A percentile compares a stretch with the other conserved stretches of the same genome.
These are phyloP conservation scores for Alternaria rosae DNA, from an alignment of 2,329 filamentous ascomycete species.

Conservation along the genomic window DNA sequence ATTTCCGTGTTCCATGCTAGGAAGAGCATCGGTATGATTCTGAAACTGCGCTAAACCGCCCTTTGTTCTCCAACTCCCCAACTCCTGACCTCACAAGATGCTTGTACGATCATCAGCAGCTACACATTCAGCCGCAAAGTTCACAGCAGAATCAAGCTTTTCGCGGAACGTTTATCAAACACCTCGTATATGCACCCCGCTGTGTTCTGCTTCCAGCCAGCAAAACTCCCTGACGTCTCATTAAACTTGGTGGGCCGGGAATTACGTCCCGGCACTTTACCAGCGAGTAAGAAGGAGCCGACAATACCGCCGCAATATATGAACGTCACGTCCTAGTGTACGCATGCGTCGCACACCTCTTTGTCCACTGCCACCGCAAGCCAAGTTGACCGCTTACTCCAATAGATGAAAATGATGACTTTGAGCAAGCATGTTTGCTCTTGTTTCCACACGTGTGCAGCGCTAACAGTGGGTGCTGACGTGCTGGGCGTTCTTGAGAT, in stretches of 20 bases:
- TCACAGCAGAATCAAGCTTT: background rate
- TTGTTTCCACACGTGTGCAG: background rate
- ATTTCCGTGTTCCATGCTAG: background rate
- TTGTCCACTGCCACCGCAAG: background rate
- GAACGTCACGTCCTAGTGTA: slow-evolving; percentile 4
- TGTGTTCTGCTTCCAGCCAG: background rate
- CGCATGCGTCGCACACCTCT: background rate
- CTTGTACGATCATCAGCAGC: background rate
- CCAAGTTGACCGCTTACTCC: background rate
- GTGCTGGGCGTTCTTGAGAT: background rate
- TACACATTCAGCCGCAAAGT: background rate
- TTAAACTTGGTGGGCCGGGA: background rate
- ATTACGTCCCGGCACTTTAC: background rate
- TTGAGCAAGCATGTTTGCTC: background rate
- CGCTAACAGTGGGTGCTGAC: background rate
- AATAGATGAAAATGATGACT: background rate
- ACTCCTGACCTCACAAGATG: background rate
- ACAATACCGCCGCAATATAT: slow-evolving; percentile 13
- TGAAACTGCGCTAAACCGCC: slow-evolving; percentile 11
- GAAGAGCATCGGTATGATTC: slow-evolving; percentile 7
- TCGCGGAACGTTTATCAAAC: slow-evolving; percentile 7
- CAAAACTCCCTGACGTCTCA: slow-evolving; percentile 3
- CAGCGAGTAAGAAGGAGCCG: slow-evolving; percentile 4
- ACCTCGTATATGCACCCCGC: slow-evolving; percentile 16
- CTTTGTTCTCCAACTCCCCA: background rate